Evolutionary conservation across 2,329 filamentous ascomycete species (phyloP).

Genomic region (Zasmidium angulare): DNA sequence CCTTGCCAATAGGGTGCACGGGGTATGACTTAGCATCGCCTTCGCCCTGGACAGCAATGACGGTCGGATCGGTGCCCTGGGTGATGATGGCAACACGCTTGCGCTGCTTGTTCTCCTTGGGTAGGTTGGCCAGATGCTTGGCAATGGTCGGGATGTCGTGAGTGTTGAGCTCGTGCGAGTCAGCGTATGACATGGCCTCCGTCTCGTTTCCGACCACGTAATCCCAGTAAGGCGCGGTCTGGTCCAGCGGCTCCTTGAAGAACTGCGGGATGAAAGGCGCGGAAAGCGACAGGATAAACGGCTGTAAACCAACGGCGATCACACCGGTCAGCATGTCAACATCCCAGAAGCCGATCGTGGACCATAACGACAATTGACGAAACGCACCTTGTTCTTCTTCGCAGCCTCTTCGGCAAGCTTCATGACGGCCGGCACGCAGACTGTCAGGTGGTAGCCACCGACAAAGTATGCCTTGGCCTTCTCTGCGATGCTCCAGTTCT

Average conservation of each 20-base stretch:
- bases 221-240: constrained; percentile 86
- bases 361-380: constrained; percentile 19
- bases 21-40: constrained; percentile 70
- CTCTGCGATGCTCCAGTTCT: constrained; percentile 91
- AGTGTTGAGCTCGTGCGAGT: constrained; percentile 71
- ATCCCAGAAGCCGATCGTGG: constrained; percentile 6
- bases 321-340: constrained; percentile 14
- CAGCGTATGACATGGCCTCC: constrained; percentile 84
- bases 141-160: constrained; percentile 83
- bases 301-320: constrained; percentile 37
- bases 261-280: constrained; percentile 96
- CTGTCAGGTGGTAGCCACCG: constrained; percentile 95
- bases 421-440: constrained; percentile 86
- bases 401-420: constrained; percentile 89
- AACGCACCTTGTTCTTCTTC: constrained; percentile 73
- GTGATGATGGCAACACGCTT: constrained; percentile 88
- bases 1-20: constrained; percentile 74
- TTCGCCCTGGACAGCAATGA: constrained; percentile 68
- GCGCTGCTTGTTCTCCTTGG: constrained; percentile 86
- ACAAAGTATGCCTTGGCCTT: constrained; percentile 87
- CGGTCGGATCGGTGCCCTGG: constrained; percentile 86
- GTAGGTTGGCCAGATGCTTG: constrained; percentile 78
- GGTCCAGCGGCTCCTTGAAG: constrained; percentile 94
- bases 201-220: constrained; percentile 97
- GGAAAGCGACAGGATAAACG: constrained; percentile 85